Conservation (phyloP, 2,329 filamentous ascomycete genomes). For the Teratosphaeria nubilosa region DNA sequence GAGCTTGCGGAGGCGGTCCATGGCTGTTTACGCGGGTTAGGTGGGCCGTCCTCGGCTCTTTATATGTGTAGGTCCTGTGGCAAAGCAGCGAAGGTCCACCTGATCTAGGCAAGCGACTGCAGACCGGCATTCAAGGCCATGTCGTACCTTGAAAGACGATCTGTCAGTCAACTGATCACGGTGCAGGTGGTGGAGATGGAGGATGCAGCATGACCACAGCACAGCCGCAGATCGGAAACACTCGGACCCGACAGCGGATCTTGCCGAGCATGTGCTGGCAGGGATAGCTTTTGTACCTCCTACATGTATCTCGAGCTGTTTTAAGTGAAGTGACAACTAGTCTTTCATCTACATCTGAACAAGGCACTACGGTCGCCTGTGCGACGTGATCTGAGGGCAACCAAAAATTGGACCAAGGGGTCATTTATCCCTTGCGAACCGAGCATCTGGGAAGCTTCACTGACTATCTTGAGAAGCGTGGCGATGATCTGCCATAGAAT, state of each 20-base stretch:
- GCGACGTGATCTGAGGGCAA: not conserved
- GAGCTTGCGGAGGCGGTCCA: slow-evolving; percentile 19
- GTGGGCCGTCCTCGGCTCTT: not conserved
- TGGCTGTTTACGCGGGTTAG: not conserved
- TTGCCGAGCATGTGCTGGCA: not conserved
- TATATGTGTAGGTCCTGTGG: not conserved
- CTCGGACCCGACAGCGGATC: not conserved
- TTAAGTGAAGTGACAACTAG: no score
- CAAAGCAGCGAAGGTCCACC: no score
- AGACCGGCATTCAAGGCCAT: not conserved
- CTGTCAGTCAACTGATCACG: not conserved
- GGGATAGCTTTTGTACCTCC: no score
- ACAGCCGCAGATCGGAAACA: not conserved
- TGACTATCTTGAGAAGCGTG: no score
- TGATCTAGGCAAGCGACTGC: not conserved
- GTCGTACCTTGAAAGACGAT: not conserved
- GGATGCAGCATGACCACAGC: not conserved
- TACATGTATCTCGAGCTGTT: no score
- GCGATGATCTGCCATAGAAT: no score
- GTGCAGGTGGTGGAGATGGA: not conserved
- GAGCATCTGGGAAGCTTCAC: no score
- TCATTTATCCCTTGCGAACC: not conserved
- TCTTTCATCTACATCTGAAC: no score
- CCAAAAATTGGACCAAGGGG: not conserved
- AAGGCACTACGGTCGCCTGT: no score